Evolutionary conservation across 2,329 filamentous ascomycete species (phyloP).

Genomic region (Purpureocillium takamizusanense): DNA sequence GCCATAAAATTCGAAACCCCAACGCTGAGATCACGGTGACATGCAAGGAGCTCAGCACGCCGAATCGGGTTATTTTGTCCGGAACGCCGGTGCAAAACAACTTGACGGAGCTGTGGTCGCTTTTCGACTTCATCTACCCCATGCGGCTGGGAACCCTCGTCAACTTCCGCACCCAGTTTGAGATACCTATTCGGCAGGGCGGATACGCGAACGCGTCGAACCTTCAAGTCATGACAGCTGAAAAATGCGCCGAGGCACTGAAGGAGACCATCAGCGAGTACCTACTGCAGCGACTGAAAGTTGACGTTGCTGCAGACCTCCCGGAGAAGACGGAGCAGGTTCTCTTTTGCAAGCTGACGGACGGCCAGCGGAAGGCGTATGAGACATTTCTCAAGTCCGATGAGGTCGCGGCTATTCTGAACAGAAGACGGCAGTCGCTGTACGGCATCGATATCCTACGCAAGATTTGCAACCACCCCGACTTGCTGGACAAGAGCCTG

Average conservation of each 20-base stretch:
- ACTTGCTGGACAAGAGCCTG: constrained; percentile 60
- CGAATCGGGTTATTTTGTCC: constrained; percentile 85
- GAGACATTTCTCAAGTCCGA: constrained; percentile 71
- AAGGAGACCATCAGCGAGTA: constrained; percentile 94
- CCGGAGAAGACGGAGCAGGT: constrained; percentile 96
- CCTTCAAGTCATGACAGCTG: constrained; percentile 86
- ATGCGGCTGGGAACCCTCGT: constrained; percentile 91
- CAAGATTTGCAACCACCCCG: constrained; percentile 97
- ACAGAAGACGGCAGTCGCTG: constrained; percentile 66
- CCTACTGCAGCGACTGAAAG: constrained; percentile 82
- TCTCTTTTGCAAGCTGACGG: constrained; percentile 85
- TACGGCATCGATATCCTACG: constrained; percentile 87
- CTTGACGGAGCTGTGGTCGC: constrained; percentile 85
- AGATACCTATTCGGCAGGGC: constrained; percentile 85
- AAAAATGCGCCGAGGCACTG: constrained; percentile 85
- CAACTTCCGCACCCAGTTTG: constrained; percentile 84
- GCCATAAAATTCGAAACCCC: constrained; percentile 95
- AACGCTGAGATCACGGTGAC: constrained; percentile 91
- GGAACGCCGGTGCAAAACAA: constrained; percentile 99
- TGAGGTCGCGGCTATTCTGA: constrained; percentile 77
- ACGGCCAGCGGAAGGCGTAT: constrained; percentile 69
- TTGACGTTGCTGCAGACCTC: constrained; percentile 86
- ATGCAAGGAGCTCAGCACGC: constrained; percentile 86
- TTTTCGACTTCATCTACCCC: constrained; percentile 96
- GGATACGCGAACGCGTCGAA: constrained; percentile 95